phyloP scores from a whole-genome alignment of 129 eudicot genomes.

The Flaveria brownii region DNA sequence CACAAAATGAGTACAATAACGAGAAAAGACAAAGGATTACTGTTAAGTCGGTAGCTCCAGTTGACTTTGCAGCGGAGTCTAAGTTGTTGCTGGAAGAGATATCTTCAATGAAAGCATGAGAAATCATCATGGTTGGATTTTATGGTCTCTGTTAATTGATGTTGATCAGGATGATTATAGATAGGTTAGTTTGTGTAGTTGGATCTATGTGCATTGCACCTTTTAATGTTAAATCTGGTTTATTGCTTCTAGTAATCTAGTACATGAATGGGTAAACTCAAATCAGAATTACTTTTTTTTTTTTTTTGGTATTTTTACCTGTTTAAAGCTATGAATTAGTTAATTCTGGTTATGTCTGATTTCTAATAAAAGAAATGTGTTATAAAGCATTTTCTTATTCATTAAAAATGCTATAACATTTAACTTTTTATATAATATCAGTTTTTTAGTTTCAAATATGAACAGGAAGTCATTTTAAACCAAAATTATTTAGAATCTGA shows the following conservation, averaged over 20 bases:
- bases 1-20: conserved; percentile 68
- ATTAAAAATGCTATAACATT: no score
- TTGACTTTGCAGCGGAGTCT: conserved; percentile 86
- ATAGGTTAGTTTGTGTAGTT: conserved; percentile 8
- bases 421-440: no score
- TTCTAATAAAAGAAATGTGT: no score
- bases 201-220: no score
- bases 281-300: no score
- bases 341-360: no score
- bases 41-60: conserved; percentile 58
- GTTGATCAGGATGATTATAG: conserved; percentile 11
- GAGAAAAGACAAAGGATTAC: conserved; percentile 89
- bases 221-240: not conserved
- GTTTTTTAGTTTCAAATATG: no score
- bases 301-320: no score
- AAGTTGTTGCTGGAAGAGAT: conserved; percentile 67
- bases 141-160: not conserved
- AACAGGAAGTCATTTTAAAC: no score
- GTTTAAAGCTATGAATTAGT: no score
- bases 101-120: conserved; percentile 53
- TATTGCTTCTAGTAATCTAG: conserved; percentile 18
- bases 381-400: no score
- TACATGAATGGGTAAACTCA: conserved; percentile 5
- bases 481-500: no score
- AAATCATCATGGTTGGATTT: not conserved